Evolutionary conservation across 2,329 filamentous ascomycete species (phyloP), one percentile per base, ranked within the genome.

Genomic region (Cercospora sp.): DNA sequence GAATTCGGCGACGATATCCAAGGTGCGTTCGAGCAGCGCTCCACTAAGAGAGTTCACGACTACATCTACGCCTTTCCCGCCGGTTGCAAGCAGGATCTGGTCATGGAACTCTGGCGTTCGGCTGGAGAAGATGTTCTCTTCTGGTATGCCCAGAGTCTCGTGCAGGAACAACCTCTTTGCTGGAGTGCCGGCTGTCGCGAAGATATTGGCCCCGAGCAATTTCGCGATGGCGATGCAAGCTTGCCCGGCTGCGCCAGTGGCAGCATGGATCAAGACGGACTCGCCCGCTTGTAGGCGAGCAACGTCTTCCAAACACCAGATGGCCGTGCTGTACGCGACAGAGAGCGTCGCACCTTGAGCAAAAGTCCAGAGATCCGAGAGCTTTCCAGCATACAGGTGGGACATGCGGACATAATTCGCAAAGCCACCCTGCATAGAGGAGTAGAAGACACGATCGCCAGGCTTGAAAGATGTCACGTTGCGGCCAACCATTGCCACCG

Each of bases 191-290:
- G 73, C 77, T 16, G 77, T 78, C 1, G 68, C 71, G 43, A 70
- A 78, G 0, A 78, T 68, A 3, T 74, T 68, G 26, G 74, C 75
- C 1, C 72, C 75, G 21, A 74, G 58, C 30, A 66, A 59, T 24
- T 70, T 34, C 2, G 71, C 71, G 2, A 77, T n/a, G 13, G 70
- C 59, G 32, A 78, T 74, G 12, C 70, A 70, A 7, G 74, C 74
- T 21, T 77, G 73, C 1, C 77, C 77, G 5, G 77, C 70, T 16
- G 70, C 74, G 10, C 74, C 76, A 9, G 71, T 69, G 1, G 73
- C 77, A 18, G 74, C 71, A 65, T 78, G 76, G n/a, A 80, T 77
- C 24, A 80, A 68, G 16, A 80, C 69, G 13, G 66, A 72, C 55
- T 82, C 77, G 10, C 77, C 79, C 12, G 74, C 70, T 5, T 45